Percentiles rank a stretch among this genome's conserved stretches.
Conservation (phyloP, 208 protist genomes). For the Porcisia deanei region DNA sequence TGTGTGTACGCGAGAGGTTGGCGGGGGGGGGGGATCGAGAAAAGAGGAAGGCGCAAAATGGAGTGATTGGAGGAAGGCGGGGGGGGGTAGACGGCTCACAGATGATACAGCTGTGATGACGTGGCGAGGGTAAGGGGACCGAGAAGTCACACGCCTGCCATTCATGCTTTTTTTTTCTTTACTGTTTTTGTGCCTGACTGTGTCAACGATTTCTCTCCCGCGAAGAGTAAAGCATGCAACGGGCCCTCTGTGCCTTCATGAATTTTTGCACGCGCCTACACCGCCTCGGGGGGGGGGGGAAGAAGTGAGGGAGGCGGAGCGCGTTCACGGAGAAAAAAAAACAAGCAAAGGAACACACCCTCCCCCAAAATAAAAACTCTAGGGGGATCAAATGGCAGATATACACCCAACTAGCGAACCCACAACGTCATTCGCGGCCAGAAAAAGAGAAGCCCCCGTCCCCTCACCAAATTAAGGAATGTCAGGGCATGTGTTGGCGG, state of each 20-base stretch:
- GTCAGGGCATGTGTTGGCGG: background rate
- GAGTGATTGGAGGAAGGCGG: background rate
- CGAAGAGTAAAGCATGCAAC: background rate
- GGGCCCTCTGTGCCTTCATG: background rate
- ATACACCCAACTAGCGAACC: background rate
- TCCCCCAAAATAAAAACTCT: too few species aligned
- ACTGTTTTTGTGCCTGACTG: background rate
- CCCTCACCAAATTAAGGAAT: too few species aligned
- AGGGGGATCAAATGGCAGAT: background rate
- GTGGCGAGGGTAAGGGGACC: background rate
- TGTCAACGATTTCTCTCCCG: background rate
- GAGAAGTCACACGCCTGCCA: background rate
- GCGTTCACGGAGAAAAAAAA: too few species aligned
- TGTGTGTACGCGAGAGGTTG: too few species aligned
- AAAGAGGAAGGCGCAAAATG: background rate
- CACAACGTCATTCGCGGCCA: background rate
- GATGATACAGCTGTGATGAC: background rate
- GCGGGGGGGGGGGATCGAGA: background rate
- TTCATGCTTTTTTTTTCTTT: background rate
- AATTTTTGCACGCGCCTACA: background rate
- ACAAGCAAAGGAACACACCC: background rate
- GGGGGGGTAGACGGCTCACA: background rate
- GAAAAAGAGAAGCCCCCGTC: constrained; percentile 1
- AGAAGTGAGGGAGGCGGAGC: too few species aligned
- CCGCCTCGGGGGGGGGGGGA: background rate